Conservation (phyloP, 345 rosid species). For the Microthlaspi erraticum region DNA sequence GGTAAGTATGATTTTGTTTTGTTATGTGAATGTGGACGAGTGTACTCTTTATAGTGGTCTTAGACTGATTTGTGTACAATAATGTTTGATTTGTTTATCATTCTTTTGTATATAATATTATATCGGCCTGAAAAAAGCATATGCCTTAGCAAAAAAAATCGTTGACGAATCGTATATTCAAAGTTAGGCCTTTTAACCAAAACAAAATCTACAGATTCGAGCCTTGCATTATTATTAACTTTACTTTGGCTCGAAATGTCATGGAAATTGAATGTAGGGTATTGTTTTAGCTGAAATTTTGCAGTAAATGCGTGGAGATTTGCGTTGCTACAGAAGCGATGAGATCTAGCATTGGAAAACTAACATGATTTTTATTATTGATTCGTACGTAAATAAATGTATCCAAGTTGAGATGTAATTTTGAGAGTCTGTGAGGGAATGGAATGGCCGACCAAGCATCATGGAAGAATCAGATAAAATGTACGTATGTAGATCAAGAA, state of each 20-base stretch:
- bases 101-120: background rate
- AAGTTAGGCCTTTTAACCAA: too few relatives aligned
- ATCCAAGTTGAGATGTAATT: background rate
- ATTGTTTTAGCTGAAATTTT: constrained; percentile 1
- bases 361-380: background rate
- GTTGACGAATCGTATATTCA: background rate
- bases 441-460: background rate
- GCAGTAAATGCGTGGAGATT: constrained; percentile 12
- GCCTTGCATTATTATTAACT: background rate
- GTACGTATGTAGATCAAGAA: background rate
- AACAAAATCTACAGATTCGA: too few relatives aligned
- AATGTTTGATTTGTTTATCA: background rate
- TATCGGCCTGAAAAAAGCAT: constrained; percentile 9
- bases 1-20: constrained; percentile 20
- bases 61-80: constrained; percentile 1
- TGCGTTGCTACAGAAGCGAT: constrained; percentile 12
- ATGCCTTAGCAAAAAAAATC: background rate
- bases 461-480: background rate
- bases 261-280: background rate
- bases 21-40: constrained; percentile 21
- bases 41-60: constrained; percentile 36
- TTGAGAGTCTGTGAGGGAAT: background rate
- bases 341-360: constrained; percentile 41
- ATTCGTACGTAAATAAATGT: constrained; percentile 26
- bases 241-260: too few relatives aligned